Evolutionary conservation across 192 early-diverging fungal species (phyloP).

Genomic region (Gamsiella multidivaricata): DNA sequence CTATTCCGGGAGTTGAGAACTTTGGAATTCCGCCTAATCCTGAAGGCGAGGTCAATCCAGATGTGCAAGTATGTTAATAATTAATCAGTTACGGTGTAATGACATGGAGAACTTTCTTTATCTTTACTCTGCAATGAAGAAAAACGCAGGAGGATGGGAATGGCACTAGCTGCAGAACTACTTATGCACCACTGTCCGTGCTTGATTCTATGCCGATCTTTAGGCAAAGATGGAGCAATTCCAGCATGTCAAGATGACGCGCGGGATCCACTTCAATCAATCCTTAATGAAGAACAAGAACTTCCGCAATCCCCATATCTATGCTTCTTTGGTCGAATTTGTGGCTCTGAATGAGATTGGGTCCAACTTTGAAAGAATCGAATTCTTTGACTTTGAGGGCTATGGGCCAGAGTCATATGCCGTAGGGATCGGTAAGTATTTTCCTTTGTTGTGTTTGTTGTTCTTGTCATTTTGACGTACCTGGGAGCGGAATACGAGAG

Average conservation of each 20-base stretch:
- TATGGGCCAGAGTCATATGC: slow-evolving; percentile 69
- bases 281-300: slow-evolving; percentile 84
- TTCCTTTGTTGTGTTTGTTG: background rate
- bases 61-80: slow-evolving; percentile 64
- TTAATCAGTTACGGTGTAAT: no score
- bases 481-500: no score
- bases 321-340: slow-evolving; percentile 86
- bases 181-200: background rate
- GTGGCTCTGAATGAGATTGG: slow-evolving; percentile 85
- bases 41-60: slow-evolving; percentile 64
- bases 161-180: no score
- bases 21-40: slow-evolving; percentile 71
- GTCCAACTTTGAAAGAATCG: slow-evolving; percentile 72
- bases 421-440: slow-evolving; percentile 66
- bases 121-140: no score
- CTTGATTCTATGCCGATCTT: background rate
- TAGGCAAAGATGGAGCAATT: slow-evolving; percentile 84
- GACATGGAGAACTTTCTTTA: no score
- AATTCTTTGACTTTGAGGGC: slow-evolving; percentile 77
- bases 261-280: slow-evolving; percentile 85
- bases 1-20: slow-evolving; percentile 62
- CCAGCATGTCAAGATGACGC: slow-evolving; percentile 65
- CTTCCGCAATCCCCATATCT: slow-evolving; percentile 93
- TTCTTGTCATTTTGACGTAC: background rate
- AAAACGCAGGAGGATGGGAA: no score